Evolutionary conservation across 768 basidiomycete species (phyloP).

Genomic region (Hericium rajendrae): DNA sequence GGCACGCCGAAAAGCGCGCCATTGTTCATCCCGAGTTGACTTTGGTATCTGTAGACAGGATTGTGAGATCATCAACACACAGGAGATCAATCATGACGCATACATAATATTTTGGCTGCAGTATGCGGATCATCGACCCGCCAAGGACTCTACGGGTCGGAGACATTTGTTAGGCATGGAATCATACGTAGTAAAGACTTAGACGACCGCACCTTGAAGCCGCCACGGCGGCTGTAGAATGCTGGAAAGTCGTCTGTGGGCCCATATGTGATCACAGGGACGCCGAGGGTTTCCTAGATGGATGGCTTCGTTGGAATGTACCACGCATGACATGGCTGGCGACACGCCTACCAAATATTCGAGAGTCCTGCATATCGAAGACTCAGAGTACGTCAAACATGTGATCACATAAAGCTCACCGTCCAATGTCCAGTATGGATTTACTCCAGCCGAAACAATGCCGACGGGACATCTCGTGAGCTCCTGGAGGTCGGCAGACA

Average conservation of each 20-base stretch:
- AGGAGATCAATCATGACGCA: slow-evolving; percentile 16
- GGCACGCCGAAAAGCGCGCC: slow-evolving; percentile 83
- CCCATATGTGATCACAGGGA: slow-evolving; percentile 79
- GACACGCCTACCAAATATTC: slow-evolving; percentile 56
- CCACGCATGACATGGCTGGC: not conserved
- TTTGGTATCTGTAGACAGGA: slow-evolving; percentile 48
- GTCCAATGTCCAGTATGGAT: slow-evolving; percentile 88
- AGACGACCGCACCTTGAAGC: slow-evolving; percentile 48
- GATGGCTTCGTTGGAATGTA: too few species aligned
- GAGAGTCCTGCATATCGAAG: slow-evolving; percentile 42
- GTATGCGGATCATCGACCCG: slow-evolving; percentile 45
- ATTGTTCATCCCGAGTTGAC: slow-evolving; percentile 60
- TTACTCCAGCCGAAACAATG: slow-evolving; percentile 87
- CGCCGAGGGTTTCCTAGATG: slow-evolving; percentile 87
- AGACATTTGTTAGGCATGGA: not conserved
- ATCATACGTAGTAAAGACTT: not conserved
- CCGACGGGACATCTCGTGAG: slow-evolving; percentile 84
- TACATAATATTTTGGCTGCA: slow-evolving; percentile 73
- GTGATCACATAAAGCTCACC: slow-evolving; percentile 27
- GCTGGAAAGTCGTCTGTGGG: slow-evolving; percentile 81
- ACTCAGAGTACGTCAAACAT: not conserved
- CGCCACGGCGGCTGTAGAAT: slow-evolving; percentile 82
- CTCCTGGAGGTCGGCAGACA: slow-evolving; percentile 91
- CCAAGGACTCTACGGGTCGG: slow-evolving; percentile 62
- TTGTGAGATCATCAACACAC: not conserved